Base-by-base conservation (phyloP, 495 filamentous ascomycete species). In the Hypoxylon perforatum region DNA sequence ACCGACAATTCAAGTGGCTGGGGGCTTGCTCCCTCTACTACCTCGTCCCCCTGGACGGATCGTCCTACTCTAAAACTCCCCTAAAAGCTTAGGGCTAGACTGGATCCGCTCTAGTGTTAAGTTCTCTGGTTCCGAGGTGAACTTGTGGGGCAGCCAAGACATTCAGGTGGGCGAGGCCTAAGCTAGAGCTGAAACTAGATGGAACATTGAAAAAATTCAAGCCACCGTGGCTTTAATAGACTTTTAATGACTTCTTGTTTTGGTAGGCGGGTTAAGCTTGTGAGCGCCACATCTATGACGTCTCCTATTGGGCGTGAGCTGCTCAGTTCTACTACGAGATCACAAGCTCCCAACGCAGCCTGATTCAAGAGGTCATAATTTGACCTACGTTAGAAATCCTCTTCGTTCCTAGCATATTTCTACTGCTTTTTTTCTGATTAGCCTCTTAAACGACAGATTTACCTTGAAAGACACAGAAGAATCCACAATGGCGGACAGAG, bases 1-100 rank as follows among this genome's bases (percentile, higher is more conserved):
- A 75, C 70, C 72, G 70, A 75, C 72, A 75, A 75, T 75, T 75
- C 39, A 54, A 70, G 72, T 67, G 72, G 72, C 72, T 75, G 72
- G 72, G n/a, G 64, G 35, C 15, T 25, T 39, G 7, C 19, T 57
- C 38, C 15, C 53, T n/a, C n/a, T n/a, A n/a, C n/a, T n/a, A n/a
- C n/a, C n/a, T n/a, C n/a, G n/a, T n/a, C n/a, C 63, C 63, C 62
- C 55, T 65, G 58, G 19, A 58, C 25, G 22, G 66, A 65, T 69
- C 64, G 21, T n/a, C 57, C 14, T 48, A 46, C 46, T 51, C 39
- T 67, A 61, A 57, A 61, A 61, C 57, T 56, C 30, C 47, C 57
- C 52, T 57, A 57, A 53, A 14, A 39, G 12, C 18, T 30, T 53
- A 53, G 51, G 58, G 64, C 57, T 62, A 62, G 41, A 47, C 51